Percentiles rank a stretch among this genome's conserved stretches.
Evolutionary conservation across 2,329 filamentous ascomycete genomes (phyloP).

Genomic region (Trichoderma lentiforme): DNA sequence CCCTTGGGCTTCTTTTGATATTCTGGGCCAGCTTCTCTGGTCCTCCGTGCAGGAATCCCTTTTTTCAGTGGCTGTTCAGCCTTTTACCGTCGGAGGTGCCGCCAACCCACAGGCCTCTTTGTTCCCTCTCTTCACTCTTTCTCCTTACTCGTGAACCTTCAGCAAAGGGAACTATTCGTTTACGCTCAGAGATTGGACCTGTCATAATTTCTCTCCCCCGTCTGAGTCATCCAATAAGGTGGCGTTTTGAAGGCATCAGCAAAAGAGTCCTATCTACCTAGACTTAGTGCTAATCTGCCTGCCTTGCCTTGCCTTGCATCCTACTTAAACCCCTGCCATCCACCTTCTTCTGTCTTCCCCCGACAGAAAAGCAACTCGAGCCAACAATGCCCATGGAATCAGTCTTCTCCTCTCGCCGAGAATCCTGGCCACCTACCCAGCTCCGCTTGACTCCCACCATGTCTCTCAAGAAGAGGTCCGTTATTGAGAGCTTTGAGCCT

Average conservation of each 20-base stretch:
- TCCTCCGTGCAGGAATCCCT: neutral
- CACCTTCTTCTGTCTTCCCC: neutral
- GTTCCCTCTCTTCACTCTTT: neutral
- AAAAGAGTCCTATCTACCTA: neutral
- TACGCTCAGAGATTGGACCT: neutral
- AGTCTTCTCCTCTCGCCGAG: slow-evolving; percentile 36
- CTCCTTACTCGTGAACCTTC: neutral
- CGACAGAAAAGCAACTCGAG: neutral
- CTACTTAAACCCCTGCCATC: slow-evolving; percentile 7
- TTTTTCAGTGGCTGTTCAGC: slow-evolving; percentile 5
- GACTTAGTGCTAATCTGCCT: neutral
- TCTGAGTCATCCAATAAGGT: slow-evolving; percentile 9
- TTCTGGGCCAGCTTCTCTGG: neutral
- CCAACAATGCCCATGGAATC: slow-evolving; percentile 36
- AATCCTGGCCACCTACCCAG: slow-evolving; percentile 53
- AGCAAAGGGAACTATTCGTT: neutral
- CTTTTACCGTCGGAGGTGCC: slow-evolving; percentile 3
- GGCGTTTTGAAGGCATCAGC: slow-evolving; percentile 3
- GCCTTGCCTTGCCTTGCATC: neutral
- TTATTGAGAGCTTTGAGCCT: slow-evolving; percentile 39
- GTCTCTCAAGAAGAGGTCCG: slow-evolving; percentile 28
- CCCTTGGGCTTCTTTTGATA: slow-evolving; percentile 6
- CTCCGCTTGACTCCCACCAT: slow-evolving; percentile 44
- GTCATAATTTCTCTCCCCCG: neutral
- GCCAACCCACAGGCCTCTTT: neutral